Percentiles rank a stretch among this genome's conserved stretches.
These are phyloP conservation scores for Vigna mungo DNA, from an alignment of 306 rosid species.

Conservation along the genomic window DNA sequence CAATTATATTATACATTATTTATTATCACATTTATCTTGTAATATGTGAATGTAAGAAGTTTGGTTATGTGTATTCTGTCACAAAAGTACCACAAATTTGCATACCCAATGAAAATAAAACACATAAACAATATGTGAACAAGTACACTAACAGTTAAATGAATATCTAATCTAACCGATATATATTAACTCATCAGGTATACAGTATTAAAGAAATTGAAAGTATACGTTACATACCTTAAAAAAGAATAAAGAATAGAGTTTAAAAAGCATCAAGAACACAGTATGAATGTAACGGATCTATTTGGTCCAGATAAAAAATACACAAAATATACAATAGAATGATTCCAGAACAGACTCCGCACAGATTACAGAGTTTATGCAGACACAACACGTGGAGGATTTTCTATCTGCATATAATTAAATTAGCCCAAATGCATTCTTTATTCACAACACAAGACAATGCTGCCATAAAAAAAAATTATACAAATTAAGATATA, in stretches of 20 bases:
- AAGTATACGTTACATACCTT: not conserved
- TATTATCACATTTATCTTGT: too few species aligned
- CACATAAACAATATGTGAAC: too few species aligned
- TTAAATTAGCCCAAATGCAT: constrained; percentile 4
- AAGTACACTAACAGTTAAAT: too few species aligned
- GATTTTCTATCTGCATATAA: not conserved
- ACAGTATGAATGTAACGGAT: not conserved
- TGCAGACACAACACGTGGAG: not conserved
- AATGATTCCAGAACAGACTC: not conserved
- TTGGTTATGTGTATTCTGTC: too few species aligned
- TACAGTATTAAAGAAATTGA: not conserved
- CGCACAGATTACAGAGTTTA: not conserved
- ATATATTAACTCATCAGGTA: too few species aligned
- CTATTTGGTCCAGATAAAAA: not conserved
- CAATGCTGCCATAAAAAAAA: not conserved
- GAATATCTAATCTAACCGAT: too few species aligned
- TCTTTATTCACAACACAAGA: not conserved
- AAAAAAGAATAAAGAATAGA: not conserved
- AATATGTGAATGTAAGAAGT: too few species aligned
- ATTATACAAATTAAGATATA: too few species aligned
- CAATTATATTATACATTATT: too few species aligned
- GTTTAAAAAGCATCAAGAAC: not conserved
- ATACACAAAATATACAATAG: not conserved
- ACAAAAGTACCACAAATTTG: too few species aligned
- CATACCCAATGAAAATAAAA: too few species aligned